phyloP scores from a whole-genome alignment of 805 yeast species.

The Ogataea paradorogensis region DNA sequence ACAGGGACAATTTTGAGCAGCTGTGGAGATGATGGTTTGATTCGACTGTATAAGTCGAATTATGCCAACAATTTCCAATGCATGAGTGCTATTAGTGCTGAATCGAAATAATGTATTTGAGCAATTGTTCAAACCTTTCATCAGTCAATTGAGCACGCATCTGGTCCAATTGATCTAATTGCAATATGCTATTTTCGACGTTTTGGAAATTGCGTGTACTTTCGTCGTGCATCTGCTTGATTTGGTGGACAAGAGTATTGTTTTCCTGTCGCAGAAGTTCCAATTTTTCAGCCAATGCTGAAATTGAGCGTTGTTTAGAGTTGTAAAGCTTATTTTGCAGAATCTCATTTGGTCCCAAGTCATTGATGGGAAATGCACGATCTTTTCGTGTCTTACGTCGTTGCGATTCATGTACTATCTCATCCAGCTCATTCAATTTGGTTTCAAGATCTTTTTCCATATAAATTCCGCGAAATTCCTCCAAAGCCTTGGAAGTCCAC shows the following conservation, averaged over 20 bases:
- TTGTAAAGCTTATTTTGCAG: slow-evolving; percentile 17
- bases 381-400: slow-evolving; percentile 13
- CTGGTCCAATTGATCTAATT: slow-evolving; percentile 17
- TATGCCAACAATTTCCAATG: slow-evolving; percentile 86
- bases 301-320: slow-evolving; percentile 16
- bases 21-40: slow-evolving; percentile 93
- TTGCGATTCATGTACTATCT: slow-evolving; percentile 41
- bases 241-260: slow-evolving; percentile 8
- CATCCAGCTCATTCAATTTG: slow-evolving; percentile 47
- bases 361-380: slow-evolving; percentile 13
- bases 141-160: slow-evolving; percentile 17
- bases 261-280: slow-evolving; percentile 15
- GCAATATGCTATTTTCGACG: slow-evolving; percentile 9
- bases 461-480: slow-evolving; percentile 48
- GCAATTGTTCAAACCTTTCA: slow-evolving; percentile 16
- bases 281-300: slow-evolving; percentile 16
- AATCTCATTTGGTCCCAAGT: slow-evolving; percentile 25
- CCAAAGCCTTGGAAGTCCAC: slow-evolving; percentile 41
- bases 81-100: slow-evolving; percentile 78
- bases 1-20: slow-evolving; percentile 91
- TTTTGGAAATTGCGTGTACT: slow-evolving; percentile 10
- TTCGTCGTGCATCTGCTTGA: slow-evolving; percentile 10
- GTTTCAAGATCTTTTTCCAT: slow-evolving; percentile 41
- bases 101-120: slow-evolving; percentile 27
- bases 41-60: slow-evolving; percentile 87